phyloP scores from a whole-genome alignment of 164 flowering plant genomes.

The Vitis rotundifolia region DNA sequence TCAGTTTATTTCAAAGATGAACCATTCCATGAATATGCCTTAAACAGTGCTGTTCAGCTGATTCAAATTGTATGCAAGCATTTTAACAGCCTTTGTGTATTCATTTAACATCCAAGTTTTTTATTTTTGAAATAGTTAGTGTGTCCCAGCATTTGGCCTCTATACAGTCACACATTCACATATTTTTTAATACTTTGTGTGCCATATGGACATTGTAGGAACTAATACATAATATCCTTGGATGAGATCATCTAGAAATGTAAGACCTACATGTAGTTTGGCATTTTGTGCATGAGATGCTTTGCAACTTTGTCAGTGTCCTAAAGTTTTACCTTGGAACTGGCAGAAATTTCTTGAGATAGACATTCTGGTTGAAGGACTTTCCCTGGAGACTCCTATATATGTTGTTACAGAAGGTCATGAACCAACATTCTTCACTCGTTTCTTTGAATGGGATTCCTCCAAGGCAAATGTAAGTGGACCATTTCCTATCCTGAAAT shows the following conservation, averaged over 20 bases:
- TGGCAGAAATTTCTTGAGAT: slow-evolving; percentile 67
- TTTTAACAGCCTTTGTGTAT: neutral
- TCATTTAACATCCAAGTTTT: too few relatives aligned
- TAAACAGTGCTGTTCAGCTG: neutral
- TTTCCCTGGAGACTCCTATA: slow-evolving; percentile 51
- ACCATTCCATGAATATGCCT: neutral
- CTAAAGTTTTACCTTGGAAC: slow-evolving; percentile 10
- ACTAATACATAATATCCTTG: neutral
- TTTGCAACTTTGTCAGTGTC: neutral
- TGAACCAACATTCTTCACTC: slow-evolving; percentile 74
- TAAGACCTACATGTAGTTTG: neutral
- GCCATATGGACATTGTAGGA: neutral
- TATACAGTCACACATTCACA: neutral
- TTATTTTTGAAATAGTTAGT: neutral
- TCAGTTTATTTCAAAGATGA: neutral
- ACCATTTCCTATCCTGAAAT: neutral
- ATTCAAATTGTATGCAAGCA: neutral
- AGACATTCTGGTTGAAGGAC: slow-evolving; percentile 48
- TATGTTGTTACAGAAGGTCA: slow-evolving; percentile 64
- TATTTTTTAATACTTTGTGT: neutral
- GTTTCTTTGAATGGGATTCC: slow-evolving; percentile 66
- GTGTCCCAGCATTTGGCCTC: neutral
- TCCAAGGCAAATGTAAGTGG: slow-evolving; percentile 54
- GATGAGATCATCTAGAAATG: neutral
- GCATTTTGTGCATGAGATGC: neutral